Evolutionary conservation across 2,329 filamentous ascomycete genomes (phyloP), one percentile per base, ranked within the genome.

Genomic region (Metarhizium sp.): DNA sequence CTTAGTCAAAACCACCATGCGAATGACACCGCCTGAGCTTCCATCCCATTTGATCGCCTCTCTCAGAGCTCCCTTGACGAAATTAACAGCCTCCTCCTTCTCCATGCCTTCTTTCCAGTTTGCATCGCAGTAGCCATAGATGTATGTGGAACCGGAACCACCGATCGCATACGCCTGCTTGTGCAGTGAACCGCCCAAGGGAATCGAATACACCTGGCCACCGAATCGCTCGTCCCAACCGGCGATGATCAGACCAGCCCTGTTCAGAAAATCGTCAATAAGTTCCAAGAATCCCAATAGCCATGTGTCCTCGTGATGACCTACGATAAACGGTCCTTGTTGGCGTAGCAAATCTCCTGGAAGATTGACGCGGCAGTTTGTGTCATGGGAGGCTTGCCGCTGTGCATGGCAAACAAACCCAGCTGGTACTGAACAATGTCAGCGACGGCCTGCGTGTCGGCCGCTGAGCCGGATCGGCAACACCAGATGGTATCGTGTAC

Each of bases 41-140:
- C 94, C 94, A 70, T 99, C 94, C 94, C 94, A 99, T 76, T 96
- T 96, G 81, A 99, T 97, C 16, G 94, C 94, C 79, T 99, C 92
- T 67, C 84, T 78, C 68, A 99, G 77, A 36, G 94, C 86, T 50
- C 85, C 87, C 77, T 96, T 96, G 70, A 99, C 94, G 67, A 99
- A 99, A 45, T 85, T 74, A 61, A 99, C 85, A 1, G 94, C 94
- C 59, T 95, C 92, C 55, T 84, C 80, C 78, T 97, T 90, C 53
- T 87, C 90, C 92, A 99, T 97, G 61, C 84, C 84, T 74, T 97
- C 94, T 71, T 80, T 85, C 94, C 94, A 99, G 79, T 99, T 84
- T 56, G 90, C 86, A 70, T 99, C 92, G 70, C 92, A 97, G 80
- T 95, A 97, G 65, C 94, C 94, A 78, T 97, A 99, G 73, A 99